phyloP scores from a whole-genome alignment of 768 basidiomycete species.

The Mycena vulgaris region DNA sequence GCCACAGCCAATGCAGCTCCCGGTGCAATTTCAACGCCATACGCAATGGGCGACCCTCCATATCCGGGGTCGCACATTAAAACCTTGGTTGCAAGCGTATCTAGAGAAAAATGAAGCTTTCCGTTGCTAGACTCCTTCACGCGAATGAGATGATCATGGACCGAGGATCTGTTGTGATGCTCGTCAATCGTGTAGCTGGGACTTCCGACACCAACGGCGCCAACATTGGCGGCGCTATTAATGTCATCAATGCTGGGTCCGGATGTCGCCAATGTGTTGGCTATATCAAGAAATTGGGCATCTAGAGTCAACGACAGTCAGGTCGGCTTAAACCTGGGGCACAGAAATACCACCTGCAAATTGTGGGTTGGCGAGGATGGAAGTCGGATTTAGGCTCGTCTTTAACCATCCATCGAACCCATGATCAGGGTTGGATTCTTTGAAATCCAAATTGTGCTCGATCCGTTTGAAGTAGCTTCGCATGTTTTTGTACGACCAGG shows the following conservation, averaged over 20 bases:
- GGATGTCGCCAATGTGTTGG: slow-evolving; percentile 33
- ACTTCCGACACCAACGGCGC: too few species aligned
- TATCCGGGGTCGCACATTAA: slow-evolving; percentile 37
- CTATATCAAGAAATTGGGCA: slow-evolving; percentile 39
- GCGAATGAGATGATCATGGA: too few species aligned
- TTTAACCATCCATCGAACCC: slow-evolving; percentile 32
- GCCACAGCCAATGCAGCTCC: slow-evolving; percentile 46
- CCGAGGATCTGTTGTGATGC: too few species aligned
- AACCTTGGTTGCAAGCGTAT: slow-evolving; percentile 45
- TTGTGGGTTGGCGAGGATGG: slow-evolving; percentile 31
- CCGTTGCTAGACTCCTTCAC: too few species aligned
- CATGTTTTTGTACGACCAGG: slow-evolving; percentile 49
- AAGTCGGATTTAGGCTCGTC: slow-evolving; percentile 40
- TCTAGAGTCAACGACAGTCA: slow-evolving; percentile 33
- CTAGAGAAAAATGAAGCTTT: too few species aligned
- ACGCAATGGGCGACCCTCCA: slow-evolving; percentile 34
- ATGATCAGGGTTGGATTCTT: slow-evolving; percentile 40
- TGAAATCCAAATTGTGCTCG: slow-evolving; percentile 43
- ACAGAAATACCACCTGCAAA: slow-evolving; percentile 38
- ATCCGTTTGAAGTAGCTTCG: slow-evolving; percentile 47
- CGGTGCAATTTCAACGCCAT: slow-evolving; percentile 45
- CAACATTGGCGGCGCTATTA: too few species aligned
- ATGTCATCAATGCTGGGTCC: slow-evolving; percentile 42
- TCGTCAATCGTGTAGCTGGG: too few species aligned
- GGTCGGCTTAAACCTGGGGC: not conserved